Evolutionary conservation across 1,139 yeast species (phyloP), one percentile per base, ranked within the genome.

Genomic region (Candida labiduridarum): DNA sequence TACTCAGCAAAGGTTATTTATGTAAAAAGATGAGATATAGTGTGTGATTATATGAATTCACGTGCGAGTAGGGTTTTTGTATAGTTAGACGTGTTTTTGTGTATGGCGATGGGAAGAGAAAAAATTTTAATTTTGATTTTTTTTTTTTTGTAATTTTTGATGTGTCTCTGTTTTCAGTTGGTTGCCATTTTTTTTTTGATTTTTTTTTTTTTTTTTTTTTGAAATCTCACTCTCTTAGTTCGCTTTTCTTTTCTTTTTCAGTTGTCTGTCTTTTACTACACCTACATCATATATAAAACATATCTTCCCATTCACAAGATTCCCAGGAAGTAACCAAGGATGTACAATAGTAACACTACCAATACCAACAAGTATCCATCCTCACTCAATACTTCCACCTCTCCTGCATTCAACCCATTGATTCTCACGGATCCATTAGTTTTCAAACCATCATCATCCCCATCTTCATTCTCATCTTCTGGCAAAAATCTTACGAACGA

Each of bases 1-100:
- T 34, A 52, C 60, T 1, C 66, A 65, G 45, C 56, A 53, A 12
- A 57, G 50, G 33, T 49, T 63, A 14, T 63, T 63, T 48, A 38
- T 53, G 36, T 56, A 49, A 40, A 8, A 25, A 18, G 35, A 6
- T 19, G 3, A 19, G 22, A 19, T 19, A 4, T n/a, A 11, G 3
- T 30, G 18, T 22, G 15, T 14, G 18, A n/a, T n/a, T 11, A 15
- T 29, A 3, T 18, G 29, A 25, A 8, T 8, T 30, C 29, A 41
- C 18, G 44, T 41, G 44, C 15, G 2, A 3, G 11, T 22, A 1
- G 5, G 15, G 19, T 14, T 10, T 25, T 15, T 39, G 10, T 14
- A 14, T 14, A 1, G 30, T 42, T 3, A 18, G 16, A 42, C 38
- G 45, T 31, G 45, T 42, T 18, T 42, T 42, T 42, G 43, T 31